Conservation (phyloP, 345 rosid species). For the Populus pruinosa region DNA sequence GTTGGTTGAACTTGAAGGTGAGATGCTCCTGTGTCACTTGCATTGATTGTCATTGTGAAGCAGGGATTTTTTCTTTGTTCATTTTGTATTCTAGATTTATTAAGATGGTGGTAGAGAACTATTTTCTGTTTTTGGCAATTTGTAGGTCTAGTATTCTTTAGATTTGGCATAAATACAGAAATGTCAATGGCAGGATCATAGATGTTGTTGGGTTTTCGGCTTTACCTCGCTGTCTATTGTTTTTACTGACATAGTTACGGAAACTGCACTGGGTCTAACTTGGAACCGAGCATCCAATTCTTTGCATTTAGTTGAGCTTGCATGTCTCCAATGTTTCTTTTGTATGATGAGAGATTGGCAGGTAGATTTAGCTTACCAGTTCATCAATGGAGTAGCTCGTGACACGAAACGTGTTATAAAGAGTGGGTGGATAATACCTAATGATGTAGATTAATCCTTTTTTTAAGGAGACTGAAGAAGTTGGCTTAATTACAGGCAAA, state of each 20-base stretch:
- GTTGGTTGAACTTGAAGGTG: constrained; percentile 17
- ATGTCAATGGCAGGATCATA: background rate
- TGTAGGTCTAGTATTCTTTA: background rate
- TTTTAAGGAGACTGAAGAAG: too few relatives aligned
- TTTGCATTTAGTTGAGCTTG: too few relatives aligned
- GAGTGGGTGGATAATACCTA: too few relatives aligned
- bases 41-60: background rate
- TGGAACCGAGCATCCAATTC: background rate
- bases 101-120: background rate
- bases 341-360: too few relatives aligned
- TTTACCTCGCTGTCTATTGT: background rate
- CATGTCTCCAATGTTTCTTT: too few relatives aligned
- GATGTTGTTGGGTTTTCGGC: background rate
- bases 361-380: too few relatives aligned
- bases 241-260: background rate
- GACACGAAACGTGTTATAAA: too few relatives aligned
- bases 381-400: too few relatives aligned
- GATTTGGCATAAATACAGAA: background rate
- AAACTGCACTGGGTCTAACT: background rate
- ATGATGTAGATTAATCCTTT: too few relatives aligned
- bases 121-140: background rate
- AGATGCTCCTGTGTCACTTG: background rate
- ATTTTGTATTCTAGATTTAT: background rate
- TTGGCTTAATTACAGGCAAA: too few relatives aligned
- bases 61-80: background rate